phyloP scores from a whole-genome alignment of 805 yeast species.

The Wickerhamiella australiensis region DNA sequence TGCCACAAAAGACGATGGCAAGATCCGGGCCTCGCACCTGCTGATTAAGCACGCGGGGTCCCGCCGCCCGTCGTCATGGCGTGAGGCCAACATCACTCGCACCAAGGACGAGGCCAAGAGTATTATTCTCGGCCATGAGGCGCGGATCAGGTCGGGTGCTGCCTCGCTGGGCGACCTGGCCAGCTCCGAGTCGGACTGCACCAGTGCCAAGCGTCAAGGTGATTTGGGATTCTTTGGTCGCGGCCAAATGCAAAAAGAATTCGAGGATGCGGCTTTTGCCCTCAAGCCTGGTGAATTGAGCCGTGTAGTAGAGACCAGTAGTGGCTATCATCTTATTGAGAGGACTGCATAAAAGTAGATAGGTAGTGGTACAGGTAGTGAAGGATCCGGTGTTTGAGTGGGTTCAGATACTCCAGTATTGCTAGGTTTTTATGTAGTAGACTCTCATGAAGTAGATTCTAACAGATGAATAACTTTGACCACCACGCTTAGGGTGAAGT shows the following conservation, averaged over 20 bases:
- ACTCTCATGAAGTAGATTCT: no score
- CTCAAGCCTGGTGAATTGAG: constrained; percentile 75
- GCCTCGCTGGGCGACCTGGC: constrained; percentile 62
- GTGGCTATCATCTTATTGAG: constrained; percentile 82
- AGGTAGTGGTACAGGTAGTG: not conserved
- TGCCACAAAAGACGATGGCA: constrained; percentile 29
- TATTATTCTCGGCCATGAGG: constrained; percentile 45
- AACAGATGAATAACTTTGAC: no score
- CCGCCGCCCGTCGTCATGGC: constrained; percentile 89
- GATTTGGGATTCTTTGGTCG: constrained; percentile 80
- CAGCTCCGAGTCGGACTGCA: constrained; percentile 73
- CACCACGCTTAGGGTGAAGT: no score
- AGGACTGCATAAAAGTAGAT: constrained; percentile 49
- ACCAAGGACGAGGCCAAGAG: constrained; percentile 70
- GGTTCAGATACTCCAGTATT: no score
- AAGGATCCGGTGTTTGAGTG: no score
- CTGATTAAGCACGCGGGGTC: constrained; percentile 72
- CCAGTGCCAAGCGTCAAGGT: constrained; percentile 76
- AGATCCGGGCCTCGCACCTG: constrained; percentile 71
- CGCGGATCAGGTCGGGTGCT: constrained; percentile 51
- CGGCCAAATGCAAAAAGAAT: constrained; percentile 92
- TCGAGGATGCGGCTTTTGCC: constrained; percentile 77
- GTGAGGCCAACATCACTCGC: constrained; percentile 59
- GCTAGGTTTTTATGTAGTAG: no score
- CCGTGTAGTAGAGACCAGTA: constrained; percentile 73